These are phyloP conservation scores for Silene latifolia DNA, from an alignment of 148 eudicot species.

Conservation along the genomic window DNA sequence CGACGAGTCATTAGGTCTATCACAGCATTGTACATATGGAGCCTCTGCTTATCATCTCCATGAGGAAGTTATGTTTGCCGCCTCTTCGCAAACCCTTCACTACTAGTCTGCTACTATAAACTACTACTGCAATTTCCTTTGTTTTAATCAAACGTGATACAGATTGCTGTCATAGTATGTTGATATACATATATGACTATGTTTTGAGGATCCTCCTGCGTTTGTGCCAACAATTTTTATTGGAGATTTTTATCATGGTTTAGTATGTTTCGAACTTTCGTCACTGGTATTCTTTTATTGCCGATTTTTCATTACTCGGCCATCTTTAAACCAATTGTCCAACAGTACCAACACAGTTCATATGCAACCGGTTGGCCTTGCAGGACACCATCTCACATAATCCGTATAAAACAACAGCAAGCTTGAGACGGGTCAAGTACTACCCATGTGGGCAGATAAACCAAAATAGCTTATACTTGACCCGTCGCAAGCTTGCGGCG, in stretches of 20 bases:
- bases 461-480: too few species aligned
- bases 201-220: not conserved
- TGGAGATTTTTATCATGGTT: not conserved
- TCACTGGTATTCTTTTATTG: not conserved
- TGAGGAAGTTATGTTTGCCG: slow-evolving; percentile 19
- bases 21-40: slow-evolving; percentile 20
- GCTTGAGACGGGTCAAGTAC: too few species aligned
- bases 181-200: not conserved
- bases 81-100: slow-evolving; percentile 12
- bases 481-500: too few species aligned
- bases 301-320: not conserved
- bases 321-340: not conserved
- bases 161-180: slow-evolving; percentile 19
- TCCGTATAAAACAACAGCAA: too few species aligned
- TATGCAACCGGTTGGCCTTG: too few species aligned
- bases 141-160: slow-evolving; percentile 5
- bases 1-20: slow-evolving; percentile 25
- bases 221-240: not conserved
- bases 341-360: not conserved
- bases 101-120: slow-evolving; percentile 6
- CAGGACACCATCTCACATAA: too few species aligned
- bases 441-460: too few species aligned
- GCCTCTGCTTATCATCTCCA: slow-evolving; percentile 21
- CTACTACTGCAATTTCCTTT: slow-evolving; percentile 9
- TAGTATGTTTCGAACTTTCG: not conserved